Percentiles rank a stretch among this genome's conserved stretches.
phyloP scores from a whole-genome alignment of 1,139 yeast genomes.

The Pichia sp. region DNA sequence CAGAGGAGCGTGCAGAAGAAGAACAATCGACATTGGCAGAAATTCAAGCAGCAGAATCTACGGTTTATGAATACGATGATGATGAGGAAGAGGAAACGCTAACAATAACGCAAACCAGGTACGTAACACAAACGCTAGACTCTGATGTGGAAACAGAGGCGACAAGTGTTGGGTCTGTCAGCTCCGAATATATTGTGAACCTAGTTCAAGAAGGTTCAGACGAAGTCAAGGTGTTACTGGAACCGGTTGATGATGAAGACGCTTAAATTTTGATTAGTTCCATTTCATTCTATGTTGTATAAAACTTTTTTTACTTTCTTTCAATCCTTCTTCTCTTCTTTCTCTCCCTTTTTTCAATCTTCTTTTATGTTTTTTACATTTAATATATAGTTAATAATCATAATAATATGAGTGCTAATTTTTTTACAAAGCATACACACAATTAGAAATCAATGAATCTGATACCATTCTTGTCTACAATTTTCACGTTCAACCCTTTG shows the following conservation, averaged over 20 bases:
- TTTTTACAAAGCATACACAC: background rate
- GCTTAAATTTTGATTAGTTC: background rate
- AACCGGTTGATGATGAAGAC: constrained; percentile 3
- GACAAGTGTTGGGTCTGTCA: background rate
- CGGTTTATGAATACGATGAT: constrained; percentile 12
- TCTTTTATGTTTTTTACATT: background rate
- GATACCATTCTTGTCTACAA: constrained; percentile 71
- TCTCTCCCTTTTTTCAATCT: constrained; percentile 1
- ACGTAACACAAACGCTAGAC: constrained; percentile 2
- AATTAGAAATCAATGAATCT: constrained; percentile 41
- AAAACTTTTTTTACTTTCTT: background rate
- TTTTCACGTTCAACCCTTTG: constrained; percentile 72
- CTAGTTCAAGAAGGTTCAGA: constrained; percentile 6
- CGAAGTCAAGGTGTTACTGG: constrained; percentile 9
- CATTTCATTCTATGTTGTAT: background rate
- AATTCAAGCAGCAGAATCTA: constrained; percentile 4
- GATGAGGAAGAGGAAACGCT: constrained; percentile 18
- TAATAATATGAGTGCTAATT: background rate
- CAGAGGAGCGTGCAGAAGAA: background rate
- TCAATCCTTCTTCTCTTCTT: background rate
- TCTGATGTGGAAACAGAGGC: background rate
- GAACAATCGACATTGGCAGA: background rate
- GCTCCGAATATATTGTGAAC: constrained; percentile 5
- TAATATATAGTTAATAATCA: constrained; percentile 2
- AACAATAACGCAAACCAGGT: constrained; percentile 9